Percentiles rank a stretch among this genome's conserved stretches.
Conservation (phyloP, 768 basidiomycete genomes). For the Agrocybe pediades region DNA sequence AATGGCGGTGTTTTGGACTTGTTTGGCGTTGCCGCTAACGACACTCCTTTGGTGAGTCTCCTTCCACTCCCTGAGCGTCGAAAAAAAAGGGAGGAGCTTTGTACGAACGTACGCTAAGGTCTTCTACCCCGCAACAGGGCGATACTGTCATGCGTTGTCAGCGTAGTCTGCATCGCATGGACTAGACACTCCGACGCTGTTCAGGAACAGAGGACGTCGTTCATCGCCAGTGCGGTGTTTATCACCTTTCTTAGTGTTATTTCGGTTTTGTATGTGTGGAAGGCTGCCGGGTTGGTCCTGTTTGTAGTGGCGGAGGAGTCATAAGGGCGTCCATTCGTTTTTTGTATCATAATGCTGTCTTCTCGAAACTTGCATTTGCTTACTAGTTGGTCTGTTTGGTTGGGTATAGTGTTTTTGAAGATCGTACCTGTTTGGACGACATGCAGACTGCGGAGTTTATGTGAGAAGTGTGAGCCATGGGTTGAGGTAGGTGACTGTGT, state of each 20-base stretch:
- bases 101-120: neutral
- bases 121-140: constrained; percentile 1
- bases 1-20: constrained; percentile 13
- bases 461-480: no score
- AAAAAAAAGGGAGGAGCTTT: neutral
- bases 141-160: constrained; percentile 5
- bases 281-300: constrained; percentile 4
- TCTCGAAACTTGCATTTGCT: no score
- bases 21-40: constrained; percentile 6
- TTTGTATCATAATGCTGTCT: no score
- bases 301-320: neutral
- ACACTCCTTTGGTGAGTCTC: constrained; percentile 7
- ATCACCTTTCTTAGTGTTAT: constrained; percentile 3
- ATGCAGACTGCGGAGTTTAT: no score
- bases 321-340: no score
- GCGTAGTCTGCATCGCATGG: constrained; percentile 12
- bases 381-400: no score
- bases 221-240: constrained; percentile 9
- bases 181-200: neutral
- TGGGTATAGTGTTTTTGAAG: no score
- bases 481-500: no score
- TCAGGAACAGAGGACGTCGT: neutral
- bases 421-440: no score
- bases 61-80: neutral
- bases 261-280: constrained; percentile 7